Base-by-base conservation (phyloP, 441 rosid species). In the Manihot esculenta region DNA sequence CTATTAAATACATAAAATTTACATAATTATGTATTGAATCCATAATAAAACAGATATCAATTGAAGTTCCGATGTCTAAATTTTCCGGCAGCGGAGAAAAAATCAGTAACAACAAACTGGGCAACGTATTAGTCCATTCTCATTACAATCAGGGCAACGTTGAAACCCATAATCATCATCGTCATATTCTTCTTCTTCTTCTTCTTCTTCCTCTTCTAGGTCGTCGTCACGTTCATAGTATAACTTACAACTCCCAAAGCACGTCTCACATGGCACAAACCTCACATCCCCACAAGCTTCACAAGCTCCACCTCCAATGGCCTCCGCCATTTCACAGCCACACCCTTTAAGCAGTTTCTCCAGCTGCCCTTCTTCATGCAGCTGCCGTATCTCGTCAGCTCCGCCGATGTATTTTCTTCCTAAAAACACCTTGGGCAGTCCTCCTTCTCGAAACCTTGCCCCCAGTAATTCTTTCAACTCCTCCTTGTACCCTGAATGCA, bases 211-310 rank as follows among this genome's bases (percentile, higher is more conserved):
- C 3, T 55, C 59, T 3, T n/a, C n/a, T 11, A 78, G 84, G 0
- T 83, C 85, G 7, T 81, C 82, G 12, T 77, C 77, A 0, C 53
- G 67, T 56, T 83, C 96, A 35, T 76, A 77, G 72, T 84, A 89
- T 59, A 95, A 78, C 78, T 95, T 95, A 64, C 98, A 88, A 72
- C 99, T 95, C 44, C 99, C 98, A 5, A 88, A 86, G 76, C 99
- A 95, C 13, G 93, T 89, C 70, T 90, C 91, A 73, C 98, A 95
- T 0, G 93, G 99, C 72, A 95, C 82, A 72, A 94, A 92, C 82
- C 96, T 80, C 10, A 94, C 14, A 71, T 93, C 98, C 20, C 94
- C 96, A 72, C 99, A 94, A 64, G 84, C 93, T 73, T 92, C 89
- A 38, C 99, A 94, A 18, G 79, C 75, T 60, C 82, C 86, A 0